These are phyloP conservation scores for Pittosporum tobira DNA, from an alignment of 129 eudicot genomes.

Conservation along the genomic window DNA sequence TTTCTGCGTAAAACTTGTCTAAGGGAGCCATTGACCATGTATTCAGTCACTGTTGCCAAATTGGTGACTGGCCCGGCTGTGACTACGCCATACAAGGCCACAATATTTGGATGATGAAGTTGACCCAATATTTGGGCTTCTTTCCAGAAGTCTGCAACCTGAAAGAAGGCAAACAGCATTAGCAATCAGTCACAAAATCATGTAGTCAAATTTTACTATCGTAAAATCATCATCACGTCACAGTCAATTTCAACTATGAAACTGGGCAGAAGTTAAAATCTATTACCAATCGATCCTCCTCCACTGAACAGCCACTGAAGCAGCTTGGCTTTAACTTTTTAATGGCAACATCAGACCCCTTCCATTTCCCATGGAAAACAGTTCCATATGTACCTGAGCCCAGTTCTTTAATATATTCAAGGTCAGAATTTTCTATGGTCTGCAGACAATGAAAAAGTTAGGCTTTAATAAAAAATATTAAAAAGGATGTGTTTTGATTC, in stretches of 20 bases:
- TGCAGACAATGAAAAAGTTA: background rate
- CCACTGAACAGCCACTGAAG: conserved; percentile 19
- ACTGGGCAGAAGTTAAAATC: background rate
- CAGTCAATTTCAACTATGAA: background rate
- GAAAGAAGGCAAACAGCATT: background rate
- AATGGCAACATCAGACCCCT: conserved; percentile 35
- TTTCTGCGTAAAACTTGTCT: conserved; percentile 30
- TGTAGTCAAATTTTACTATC: too few relatives aligned
- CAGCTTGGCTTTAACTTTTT: conserved; percentile 23
- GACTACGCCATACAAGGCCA: conserved; percentile 38
- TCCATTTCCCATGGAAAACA: conserved; percentile 38
- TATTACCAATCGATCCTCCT: conserved; percentile 28
- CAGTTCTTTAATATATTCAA: conserved; percentile 31
- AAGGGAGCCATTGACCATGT: conserved; percentile 39
- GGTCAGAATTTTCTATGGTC: conserved; percentile 26
- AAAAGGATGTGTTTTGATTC: conserved; percentile 4
- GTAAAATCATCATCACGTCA: background rate
- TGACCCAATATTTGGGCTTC: conserved; percentile 33
- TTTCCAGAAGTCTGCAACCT: conserved; percentile 44
- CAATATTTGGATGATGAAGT: conserved; percentile 35
- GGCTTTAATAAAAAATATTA: background rate
- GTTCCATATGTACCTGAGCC: conserved; percentile 34
- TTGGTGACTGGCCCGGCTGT: conserved; percentile 30
- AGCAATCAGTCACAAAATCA: background rate
- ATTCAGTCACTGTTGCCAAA: conserved; percentile 39